These are phyloP conservation scores for Erythrophleum fordii DNA, from an alignment of 306 rosid species.

Conservation along the genomic window DNA sequence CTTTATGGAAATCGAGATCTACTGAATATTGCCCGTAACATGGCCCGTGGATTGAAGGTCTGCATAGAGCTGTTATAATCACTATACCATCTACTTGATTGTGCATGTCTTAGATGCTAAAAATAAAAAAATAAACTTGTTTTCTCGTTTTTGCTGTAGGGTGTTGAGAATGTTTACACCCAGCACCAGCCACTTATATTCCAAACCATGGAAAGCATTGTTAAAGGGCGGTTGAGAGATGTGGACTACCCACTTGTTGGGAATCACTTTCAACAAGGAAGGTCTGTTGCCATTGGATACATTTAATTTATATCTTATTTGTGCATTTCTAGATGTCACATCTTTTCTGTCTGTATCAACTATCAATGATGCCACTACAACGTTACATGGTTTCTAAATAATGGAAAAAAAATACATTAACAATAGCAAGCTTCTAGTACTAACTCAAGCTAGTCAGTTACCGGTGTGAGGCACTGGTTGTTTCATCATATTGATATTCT, in stretches of 20 bases:
- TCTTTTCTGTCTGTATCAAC: too few relatives aligned
- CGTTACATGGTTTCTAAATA: constrained; percentile 19
- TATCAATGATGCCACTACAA: background rate
- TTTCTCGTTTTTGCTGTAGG: constrained; percentile 45
- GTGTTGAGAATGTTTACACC: constrained; percentile 76
- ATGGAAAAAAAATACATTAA: background rate
- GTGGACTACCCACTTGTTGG: constrained; percentile 81
- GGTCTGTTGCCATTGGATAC: constrained; percentile 57
- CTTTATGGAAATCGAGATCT: constrained; percentile 76
- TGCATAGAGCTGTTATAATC: constrained; percentile 21
- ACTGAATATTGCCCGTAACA: constrained; percentile 74
- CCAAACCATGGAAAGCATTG: constrained; percentile 82
- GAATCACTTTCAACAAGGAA: constrained; percentile 40
- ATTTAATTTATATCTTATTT: too few relatives aligned
- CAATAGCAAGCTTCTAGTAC: background rate
- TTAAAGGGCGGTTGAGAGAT: constrained; percentile 92
- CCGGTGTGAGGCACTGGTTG: too few relatives aligned
- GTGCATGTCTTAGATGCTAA: constrained; percentile 21
- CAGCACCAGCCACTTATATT: constrained; percentile 72
- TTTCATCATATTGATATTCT: too few relatives aligned
- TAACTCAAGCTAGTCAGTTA: too few relatives aligned
- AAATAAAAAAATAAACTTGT: constrained; percentile 7
- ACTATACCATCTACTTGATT: constrained; percentile 1
- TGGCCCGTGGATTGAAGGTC: constrained; percentile 86
- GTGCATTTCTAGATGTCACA: too few relatives aligned